These are phyloP conservation scores for Leccinum proliferum DNA, from an alignment of 1,284 basidiomycete species.

Conservation along the genomic window DNA sequence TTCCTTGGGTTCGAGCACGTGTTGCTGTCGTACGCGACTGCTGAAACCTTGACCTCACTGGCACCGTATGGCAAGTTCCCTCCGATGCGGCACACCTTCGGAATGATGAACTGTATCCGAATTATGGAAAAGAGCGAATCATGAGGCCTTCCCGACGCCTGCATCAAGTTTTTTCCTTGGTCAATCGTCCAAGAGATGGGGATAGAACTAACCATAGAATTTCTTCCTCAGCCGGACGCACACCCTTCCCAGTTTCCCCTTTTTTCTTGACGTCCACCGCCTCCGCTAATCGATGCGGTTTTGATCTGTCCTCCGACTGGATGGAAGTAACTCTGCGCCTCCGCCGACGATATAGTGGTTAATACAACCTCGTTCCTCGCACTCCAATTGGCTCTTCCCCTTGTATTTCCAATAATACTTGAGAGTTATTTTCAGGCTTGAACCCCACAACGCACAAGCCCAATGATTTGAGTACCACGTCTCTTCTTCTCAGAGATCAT, in stretches of 20 bases:
- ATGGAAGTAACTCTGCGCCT: neutral
- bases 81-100: neutral
- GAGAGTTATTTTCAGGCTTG: too few relatives aligned
- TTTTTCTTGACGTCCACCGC: neutral
- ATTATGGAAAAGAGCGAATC: neutral
- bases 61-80: neutral
- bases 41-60: neutral
- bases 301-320: neutral
- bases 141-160: neutral
- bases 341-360: neutral
- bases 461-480: too few relatives aligned
- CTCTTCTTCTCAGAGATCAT: too few relatives aligned
- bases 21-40: slow-evolving; percentile 2
- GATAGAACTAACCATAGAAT: neutral
- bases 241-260: neutral
- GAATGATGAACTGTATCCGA: neutral
- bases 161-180: neutral
- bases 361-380: neutral
- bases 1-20: slow-evolving; percentile 2
- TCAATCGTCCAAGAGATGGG: neutral
- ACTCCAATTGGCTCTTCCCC: too few relatives aligned
- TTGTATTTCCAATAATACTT: too few relatives aligned
- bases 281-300: neutral
- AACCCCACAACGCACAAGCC: too few relatives aligned
- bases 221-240: neutral